Evolutionary conservation across 768 basidiomycete genomes (phyloP).

Genomic region (Crucibulum laeve): DNA sequence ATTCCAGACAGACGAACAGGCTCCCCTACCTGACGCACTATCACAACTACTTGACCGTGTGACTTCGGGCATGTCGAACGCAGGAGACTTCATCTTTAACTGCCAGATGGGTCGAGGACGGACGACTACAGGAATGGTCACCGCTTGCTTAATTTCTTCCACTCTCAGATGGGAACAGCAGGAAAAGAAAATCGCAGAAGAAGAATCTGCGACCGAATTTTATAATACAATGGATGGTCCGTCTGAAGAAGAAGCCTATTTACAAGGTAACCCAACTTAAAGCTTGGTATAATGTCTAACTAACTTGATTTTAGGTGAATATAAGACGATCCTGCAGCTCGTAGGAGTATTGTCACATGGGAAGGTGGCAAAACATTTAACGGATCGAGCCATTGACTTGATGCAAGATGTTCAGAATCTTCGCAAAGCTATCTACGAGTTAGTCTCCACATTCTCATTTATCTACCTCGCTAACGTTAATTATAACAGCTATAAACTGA

Average conservation of each 20-base stretch:
- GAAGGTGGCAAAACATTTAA: constrained; percentile 86
- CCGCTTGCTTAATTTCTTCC: constrained; percentile 81
- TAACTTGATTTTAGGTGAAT: constrained; percentile 62
- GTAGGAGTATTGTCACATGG: constrained; percentile 90
- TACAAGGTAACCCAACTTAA: constrained; percentile 54
- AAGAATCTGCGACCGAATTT: constrained; percentile 32
- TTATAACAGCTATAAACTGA: constrained; percentile 76
- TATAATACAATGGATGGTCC: constrained; percentile 78
- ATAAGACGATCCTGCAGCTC: constrained; percentile 93
- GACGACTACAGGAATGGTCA: constrained; percentile 96
- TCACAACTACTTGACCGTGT: constrained; percentile 76
- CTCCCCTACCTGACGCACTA: constrained; percentile 86
- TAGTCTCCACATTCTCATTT: constrained; percentile 23
- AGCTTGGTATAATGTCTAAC: not conserved
- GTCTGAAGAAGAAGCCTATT: constrained; percentile 84
- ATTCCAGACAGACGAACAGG: constrained; percentile 92
- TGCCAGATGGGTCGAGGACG: constrained; percentile 94
- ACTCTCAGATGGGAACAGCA: constrained; percentile 54
- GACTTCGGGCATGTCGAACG: constrained; percentile 45
- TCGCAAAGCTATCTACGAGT: constrained; percentile 94
- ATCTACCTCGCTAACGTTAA: not conserved
- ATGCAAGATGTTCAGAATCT: constrained; percentile 98
- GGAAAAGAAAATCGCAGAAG: constrained; percentile 31
- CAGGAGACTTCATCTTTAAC: constrained; percentile 87
- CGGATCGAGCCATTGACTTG: constrained; percentile 84